Evolutionary conservation across 1,284 basidiomycete genomes (phyloP).

Genomic region (Sanguinoderma infundibulare): DNA sequence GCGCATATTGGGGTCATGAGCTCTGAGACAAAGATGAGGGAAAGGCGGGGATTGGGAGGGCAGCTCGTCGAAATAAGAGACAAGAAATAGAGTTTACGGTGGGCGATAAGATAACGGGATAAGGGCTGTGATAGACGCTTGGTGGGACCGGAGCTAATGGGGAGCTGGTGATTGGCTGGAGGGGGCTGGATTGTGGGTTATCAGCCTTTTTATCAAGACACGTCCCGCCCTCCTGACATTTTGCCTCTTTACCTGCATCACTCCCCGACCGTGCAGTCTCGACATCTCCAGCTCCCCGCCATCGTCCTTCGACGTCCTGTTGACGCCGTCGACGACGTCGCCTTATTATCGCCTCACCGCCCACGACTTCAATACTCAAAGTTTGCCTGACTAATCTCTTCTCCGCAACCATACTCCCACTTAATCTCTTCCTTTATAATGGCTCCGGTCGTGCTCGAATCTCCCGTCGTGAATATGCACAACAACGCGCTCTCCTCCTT

Average conservation of each 20-base stretch:
- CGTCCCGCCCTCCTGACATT: slow-evolving; percentile 25
- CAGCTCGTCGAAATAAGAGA: not conserved
- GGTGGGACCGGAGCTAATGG: slow-evolving; percentile 19
- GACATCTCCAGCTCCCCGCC: slow-evolving; percentile 14
- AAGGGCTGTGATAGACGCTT: slow-evolving; percentile 23
- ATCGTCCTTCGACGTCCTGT: slow-evolving; percentile 11
- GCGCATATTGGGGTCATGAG: not conserved
- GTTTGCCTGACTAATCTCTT: slow-evolving; percentile 18
- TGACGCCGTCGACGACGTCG: slow-evolving; percentile 7
- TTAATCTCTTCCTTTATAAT: slow-evolving; percentile 30
- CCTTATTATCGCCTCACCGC: not conserved
- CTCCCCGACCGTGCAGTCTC: slow-evolving; percentile 16
- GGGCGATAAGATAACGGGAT: slow-evolving; percentile 17
- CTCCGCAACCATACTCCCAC: slow-evolving; percentile 19
- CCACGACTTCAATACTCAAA: not conserved
- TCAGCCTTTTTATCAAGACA: slow-evolving; percentile 29
- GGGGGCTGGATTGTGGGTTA: slow-evolving; percentile 20
- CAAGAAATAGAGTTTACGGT: not conserved
- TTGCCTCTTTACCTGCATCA: slow-evolving; percentile 28
- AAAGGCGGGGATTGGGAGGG: not conserved
- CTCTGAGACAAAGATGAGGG: not conserved
- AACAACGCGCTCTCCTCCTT: slow-evolving; percentile 32
- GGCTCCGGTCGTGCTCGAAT: slow-evolving; percentile 37
- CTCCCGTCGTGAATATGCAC: slow-evolving; percentile 37
- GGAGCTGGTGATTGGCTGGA: slow-evolving; percentile 21